Conservation (phyloP, 1,139 yeast species). For the Suhomyces panamericanus region DNA sequence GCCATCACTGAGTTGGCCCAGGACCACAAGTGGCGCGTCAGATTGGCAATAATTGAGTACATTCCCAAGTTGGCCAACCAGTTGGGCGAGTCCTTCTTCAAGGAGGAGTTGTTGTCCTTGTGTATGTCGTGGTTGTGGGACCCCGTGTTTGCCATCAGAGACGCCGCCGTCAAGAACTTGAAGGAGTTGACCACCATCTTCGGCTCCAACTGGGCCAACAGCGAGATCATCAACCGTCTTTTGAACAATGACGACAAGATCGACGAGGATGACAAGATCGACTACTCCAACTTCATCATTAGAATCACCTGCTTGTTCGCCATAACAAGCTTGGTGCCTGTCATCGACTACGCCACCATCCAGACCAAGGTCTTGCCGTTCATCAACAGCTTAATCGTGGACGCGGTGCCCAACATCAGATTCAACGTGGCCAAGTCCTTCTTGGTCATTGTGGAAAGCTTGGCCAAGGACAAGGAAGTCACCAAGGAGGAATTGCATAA, state of each 20-base stretch:
- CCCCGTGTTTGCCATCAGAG: constrained; percentile 92
- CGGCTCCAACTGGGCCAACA: constrained; percentile 92
- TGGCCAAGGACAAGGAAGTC: constrained; percentile 30
- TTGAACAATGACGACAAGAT: constrained; percentile 37
- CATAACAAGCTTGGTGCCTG: constrained; percentile 74
- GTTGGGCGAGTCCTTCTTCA: constrained; percentile 89
- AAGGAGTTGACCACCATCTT: constrained; percentile 79
- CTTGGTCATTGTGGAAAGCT: constrained; percentile 56
- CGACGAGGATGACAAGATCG: constrained; percentile 46
- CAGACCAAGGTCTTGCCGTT: constrained; percentile 75
- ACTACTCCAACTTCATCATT: constrained; percentile 72
- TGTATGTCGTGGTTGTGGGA: constrained; percentile 99
- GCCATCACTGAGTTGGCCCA: constrained; percentile 96
- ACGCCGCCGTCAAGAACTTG: constrained; percentile 88
- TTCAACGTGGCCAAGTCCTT: constrained; percentile 92
- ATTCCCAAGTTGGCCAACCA: constrained; percentile 96
- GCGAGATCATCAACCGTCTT: constrained; percentile 77
- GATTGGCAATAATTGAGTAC: constrained; percentile 95
- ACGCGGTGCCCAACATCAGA: constrained; percentile 90
- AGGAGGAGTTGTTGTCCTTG: constrained; percentile 83
- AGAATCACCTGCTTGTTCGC: constrained; percentile 91
- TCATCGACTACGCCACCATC: constrained; percentile 58
- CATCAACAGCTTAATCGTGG: constrained; percentile 66
- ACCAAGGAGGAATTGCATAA: constrained; percentile 29
- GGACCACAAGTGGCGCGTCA: constrained; percentile 96